These are phyloP conservation scores for Taiozyma sp. DNA, from an alignment of 1,139 yeast genomes.

Conservation along the genomic window DNA sequence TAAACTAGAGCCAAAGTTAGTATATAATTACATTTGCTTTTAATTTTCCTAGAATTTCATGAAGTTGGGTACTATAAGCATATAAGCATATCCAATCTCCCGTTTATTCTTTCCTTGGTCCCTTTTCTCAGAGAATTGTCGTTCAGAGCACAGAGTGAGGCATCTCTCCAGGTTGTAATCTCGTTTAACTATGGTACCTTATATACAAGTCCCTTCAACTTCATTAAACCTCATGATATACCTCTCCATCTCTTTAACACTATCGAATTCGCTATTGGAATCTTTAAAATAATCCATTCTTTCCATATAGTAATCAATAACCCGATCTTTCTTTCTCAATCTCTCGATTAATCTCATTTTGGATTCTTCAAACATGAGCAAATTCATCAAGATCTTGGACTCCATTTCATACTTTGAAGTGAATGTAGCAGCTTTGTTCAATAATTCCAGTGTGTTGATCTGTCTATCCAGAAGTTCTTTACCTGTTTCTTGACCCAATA, in stretches of 20 bases:
- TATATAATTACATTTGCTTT: no score
- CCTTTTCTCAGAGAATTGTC: no score
- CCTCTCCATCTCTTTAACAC: conserved; percentile 5
- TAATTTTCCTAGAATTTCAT: no score
- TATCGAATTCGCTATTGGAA: not conserved
- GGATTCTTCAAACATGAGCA: conserved; percentile 5
- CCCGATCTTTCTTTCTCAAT: not conserved
- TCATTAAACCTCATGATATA: conserved; percentile 7
- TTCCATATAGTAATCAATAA: not conserved
- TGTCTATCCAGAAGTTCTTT: conserved; percentile 1
- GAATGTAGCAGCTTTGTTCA: not conserved
- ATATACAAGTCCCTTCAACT: conserved; percentile 5
- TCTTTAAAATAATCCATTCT: not conserved
- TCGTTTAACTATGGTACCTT: not conserved
- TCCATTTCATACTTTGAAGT: conserved; percentile 1
- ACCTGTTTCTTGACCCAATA: not conserved
- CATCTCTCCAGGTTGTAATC: not conserved
- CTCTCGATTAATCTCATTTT: conserved; percentile 1
- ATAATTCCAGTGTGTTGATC: conserved; percentile 4
- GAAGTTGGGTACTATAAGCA: no score
- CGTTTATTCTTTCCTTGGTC: no score
- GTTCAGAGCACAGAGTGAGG: not conserved
- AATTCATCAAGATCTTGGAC: conserved; percentile 4
- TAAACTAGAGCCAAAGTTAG: no score
- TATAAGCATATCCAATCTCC: no score